phyloP scores from a whole-genome alignment of 805 yeast species.

The Teunomyces atbi region DNA sequence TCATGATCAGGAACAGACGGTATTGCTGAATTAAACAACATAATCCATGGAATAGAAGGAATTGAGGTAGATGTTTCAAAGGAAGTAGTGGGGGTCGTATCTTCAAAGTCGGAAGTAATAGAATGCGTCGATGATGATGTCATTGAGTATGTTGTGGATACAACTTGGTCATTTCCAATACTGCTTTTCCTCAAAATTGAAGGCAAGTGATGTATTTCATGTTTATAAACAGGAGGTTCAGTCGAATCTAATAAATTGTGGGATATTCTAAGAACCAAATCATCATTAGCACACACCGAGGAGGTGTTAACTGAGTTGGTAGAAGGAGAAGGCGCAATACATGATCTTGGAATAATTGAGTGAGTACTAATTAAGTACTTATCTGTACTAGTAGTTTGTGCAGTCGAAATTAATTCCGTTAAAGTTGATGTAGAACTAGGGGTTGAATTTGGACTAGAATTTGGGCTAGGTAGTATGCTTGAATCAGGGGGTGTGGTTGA shows the following conservation, averaged over 20 bases:
- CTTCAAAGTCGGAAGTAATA: not conserved
- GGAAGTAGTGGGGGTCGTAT: constrained; percentile 1
- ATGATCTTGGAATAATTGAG: constrained; percentile 13
- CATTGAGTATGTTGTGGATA: not conserved
- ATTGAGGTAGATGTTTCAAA: not conserved
- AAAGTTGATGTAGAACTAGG: not conserved
- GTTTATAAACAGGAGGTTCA: not conserved
- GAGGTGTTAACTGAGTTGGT: constrained; percentile 8
- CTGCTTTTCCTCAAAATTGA: not conserved
- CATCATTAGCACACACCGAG: not conserved
- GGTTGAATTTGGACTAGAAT: not conserved
- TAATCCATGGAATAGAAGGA: constrained; percentile 7
- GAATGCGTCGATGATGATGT: not conserved
- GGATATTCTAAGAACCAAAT: not conserved
- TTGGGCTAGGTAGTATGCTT: not conserved
- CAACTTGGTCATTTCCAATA: not conserved
- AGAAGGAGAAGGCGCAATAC: constrained; percentile 10
- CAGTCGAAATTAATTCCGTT: not conserved
- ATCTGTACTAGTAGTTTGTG: not conserved
- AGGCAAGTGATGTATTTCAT: not conserved
- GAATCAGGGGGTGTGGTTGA: constrained; percentile 1
- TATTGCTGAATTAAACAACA: constrained; percentile 10
- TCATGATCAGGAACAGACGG: constrained; percentile 8
- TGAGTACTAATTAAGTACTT: constrained; percentile 8
- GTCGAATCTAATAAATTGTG: not conserved